Evolutionary conservation across 371 early-diverging fungal genomes (phyloP).

Genomic region (Encephalitozoon hellem): DNA sequence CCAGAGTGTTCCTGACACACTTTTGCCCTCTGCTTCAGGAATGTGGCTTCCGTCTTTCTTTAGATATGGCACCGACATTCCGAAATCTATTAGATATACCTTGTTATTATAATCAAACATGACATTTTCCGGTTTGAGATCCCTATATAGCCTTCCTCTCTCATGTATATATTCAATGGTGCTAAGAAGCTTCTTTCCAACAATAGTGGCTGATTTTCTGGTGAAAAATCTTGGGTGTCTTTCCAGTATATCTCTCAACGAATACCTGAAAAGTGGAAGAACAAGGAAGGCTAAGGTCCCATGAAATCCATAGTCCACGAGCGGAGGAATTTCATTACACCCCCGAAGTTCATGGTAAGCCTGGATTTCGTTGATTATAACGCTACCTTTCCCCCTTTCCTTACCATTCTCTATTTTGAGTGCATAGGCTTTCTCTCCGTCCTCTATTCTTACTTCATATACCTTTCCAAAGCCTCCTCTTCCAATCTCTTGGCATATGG

Average conservation of each 20-base stretch:
- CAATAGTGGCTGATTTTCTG: conserved; percentile 46
- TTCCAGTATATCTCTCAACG: conserved; percentile 45
- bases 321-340: conserved; percentile 28
- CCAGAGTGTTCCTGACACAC: conserved; percentile 53
- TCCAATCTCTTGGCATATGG: conserved; percentile 90
- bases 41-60: conserved; percentile 25
- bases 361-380: conserved; percentile 60
- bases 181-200: conserved; percentile 59
- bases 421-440: conserved; percentile 64
- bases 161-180: conserved; percentile 66
- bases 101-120: conserved; percentile 65
- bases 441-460: conserved; percentile 65
- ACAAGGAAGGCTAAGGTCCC: conserved; percentile 41
- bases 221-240: conserved; percentile 35
- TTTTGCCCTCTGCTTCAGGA: conserved; percentile 33
- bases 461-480: conserved; percentile 98
- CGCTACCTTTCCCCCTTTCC: conserved; percentile 80
- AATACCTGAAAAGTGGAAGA: conserved; percentile 46
- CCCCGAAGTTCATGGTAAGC: conserved; percentile 41
- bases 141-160: conserved; percentile 68
- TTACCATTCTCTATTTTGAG: conserved; percentile 87
- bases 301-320: conserved; percentile 42
- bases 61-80: conserved; percentile 44
- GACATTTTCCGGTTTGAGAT: conserved; percentile 71
- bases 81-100: conserved; percentile 62